phyloP scores from a whole-genome alignment of 2,329 filamentous ascomycete species.

The Claviceps citrina region DNA sequence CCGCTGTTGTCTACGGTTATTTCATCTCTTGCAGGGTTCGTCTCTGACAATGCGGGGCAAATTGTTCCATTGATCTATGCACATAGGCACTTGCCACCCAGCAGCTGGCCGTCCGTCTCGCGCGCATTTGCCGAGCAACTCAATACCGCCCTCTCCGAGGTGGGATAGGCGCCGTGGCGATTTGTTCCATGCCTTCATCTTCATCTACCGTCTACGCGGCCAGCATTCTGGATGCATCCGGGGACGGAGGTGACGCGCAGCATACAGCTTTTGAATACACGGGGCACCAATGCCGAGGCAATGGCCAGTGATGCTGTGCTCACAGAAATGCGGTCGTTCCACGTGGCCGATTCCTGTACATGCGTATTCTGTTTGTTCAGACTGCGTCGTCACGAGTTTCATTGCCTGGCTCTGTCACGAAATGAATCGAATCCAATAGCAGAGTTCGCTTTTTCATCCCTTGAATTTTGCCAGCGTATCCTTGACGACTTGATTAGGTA shows the following conservation, averaged over 20 bases:
- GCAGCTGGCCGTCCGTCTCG: too few species aligned
- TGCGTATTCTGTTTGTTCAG: background rate
- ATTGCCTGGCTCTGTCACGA: background rate
- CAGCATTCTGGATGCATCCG: background rate
- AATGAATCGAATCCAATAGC: background rate
- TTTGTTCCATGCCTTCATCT: background rate
- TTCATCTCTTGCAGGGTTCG: background rate
- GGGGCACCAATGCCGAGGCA: background rate
- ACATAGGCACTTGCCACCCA: too few species aligned
- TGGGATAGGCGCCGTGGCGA: too few species aligned
- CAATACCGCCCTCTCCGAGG: too few species aligned
- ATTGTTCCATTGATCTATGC: background rate
- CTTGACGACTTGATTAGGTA: conserved; percentile 21
- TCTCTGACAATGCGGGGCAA: background rate
- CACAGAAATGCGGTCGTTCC: background rate
- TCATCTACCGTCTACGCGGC: background rate
- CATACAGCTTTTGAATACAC: background rate
- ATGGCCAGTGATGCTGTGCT: background rate
- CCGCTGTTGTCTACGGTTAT: background rate
- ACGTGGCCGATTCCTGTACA: background rate
- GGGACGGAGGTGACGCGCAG: background rate
- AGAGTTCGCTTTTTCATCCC: conserved; percentile 29
- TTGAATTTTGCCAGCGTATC: conserved; percentile 54
- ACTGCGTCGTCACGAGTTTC: background rate
- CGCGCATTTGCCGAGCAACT: too few species aligned